Conservation (phyloP, 1,284 basidiomycete species). For the Naganishia liquefaciens region DNA sequence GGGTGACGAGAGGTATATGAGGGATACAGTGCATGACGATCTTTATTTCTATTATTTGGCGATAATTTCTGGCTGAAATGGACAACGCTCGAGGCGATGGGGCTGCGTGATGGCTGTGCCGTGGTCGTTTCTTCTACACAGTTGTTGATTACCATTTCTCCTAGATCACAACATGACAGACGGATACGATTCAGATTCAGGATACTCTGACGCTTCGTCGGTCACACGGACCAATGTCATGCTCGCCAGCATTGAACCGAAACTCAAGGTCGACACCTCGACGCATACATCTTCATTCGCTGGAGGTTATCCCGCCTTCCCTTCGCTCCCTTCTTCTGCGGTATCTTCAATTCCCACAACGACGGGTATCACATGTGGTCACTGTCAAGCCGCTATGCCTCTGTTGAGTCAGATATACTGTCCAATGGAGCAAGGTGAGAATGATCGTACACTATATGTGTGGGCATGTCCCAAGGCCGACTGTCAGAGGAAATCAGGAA, state of each 20-base stretch:
- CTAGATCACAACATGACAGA: not conserved
- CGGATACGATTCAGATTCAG: constrained; percentile 26
- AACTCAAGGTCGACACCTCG: constrained; percentile 17
- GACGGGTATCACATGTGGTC: constrained; percentile 42
- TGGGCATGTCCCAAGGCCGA: constrained; percentile 47
- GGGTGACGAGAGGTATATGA: constrained; percentile 11
- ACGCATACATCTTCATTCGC: constrained; percentile 46
- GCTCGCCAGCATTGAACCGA: constrained; percentile 27
- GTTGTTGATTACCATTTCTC: not conserved
- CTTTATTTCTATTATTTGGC: constrained; percentile 29
- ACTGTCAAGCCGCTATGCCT: constrained; percentile 48
- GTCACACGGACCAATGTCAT: constrained; percentile 22
- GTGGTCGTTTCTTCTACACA: not conserved
- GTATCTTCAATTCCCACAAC: constrained; percentile 34
- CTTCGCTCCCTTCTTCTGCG: constrained; percentile 37
- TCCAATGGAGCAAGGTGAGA: constrained; percentile 53
- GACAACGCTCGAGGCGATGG: not conserved
- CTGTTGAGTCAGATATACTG: constrained; percentile 54
- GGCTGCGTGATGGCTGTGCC: not conserved
- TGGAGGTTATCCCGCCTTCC: constrained; percentile 53
- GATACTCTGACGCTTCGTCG: constrained; percentile 17
- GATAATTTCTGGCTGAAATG: constrained; percentile 30
- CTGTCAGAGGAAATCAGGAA: constrained; percentile 50
- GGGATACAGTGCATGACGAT: constrained; percentile 29
- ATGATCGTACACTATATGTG: constrained; percentile 53